These are phyloP conservation scores for Chiua sp. DNA, from an alignment of 1,284 basidiomycete species.

Conservation along the genomic window DNA sequence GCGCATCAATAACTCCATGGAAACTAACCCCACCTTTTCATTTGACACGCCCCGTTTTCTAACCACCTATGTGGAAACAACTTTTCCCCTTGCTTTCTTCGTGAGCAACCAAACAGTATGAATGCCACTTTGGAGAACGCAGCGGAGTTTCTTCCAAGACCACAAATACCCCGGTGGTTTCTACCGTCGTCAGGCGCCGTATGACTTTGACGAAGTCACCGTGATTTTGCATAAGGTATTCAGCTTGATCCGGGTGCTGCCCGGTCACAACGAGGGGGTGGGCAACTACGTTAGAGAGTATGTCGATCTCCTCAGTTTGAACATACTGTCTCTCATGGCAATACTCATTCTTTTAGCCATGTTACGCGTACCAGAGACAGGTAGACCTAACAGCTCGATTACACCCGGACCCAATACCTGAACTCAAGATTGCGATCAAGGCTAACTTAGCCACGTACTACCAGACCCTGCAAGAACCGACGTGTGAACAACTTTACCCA, in stretches of 20 bases:
- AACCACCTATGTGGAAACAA: too few species aligned
- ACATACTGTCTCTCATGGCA: not conserved
- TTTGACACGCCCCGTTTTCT: too few species aligned
- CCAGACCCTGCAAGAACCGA: conserved; percentile 15
- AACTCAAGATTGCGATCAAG: conserved; percentile 30
- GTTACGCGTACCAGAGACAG: conserved; percentile 27
- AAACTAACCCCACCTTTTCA: too few species aligned
- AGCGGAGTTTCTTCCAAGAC: too few species aligned
- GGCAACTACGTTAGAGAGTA: conserved; percentile 27
- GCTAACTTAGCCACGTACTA: conserved; percentile 31
- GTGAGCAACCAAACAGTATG: too few species aligned
- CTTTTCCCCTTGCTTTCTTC: too few species aligned
- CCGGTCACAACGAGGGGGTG: conserved; percentile 28
- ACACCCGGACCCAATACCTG: conserved; percentile 24
- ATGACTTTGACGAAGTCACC: conserved; percentile 5
- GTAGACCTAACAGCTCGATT: conserved; percentile 27
- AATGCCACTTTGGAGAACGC: too few species aligned
- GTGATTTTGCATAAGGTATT: conserved; percentile 1
- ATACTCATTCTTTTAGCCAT: conserved; percentile 12
- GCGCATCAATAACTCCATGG: too few species aligned
- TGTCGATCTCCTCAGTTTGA: conserved; percentile 8
- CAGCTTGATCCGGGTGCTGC: conserved; percentile 7
- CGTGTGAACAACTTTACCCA: conserved; percentile 29
- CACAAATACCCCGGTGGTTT: too few species aligned
- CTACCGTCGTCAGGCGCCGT: too few species aligned